A percentile compares a stretch with the other conserved stretches of the same genome.
These are phyloP conservation scores for Massarina eburnea DNA, from an alignment of 2,329 filamentous ascomycete species.

Conservation along the genomic window DNA sequence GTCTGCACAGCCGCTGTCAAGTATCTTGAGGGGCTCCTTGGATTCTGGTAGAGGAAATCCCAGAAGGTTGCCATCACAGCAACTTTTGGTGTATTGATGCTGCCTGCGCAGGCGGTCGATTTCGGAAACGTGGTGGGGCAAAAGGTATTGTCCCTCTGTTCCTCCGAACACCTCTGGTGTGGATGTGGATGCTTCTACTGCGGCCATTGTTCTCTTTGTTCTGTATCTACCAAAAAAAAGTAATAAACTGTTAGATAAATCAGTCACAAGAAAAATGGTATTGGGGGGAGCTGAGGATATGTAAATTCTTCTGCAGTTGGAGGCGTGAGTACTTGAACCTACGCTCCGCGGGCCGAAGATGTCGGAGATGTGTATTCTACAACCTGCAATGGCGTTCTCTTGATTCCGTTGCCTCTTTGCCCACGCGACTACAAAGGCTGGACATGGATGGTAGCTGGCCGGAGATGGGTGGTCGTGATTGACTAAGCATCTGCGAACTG, in stretches of 20 bases:
- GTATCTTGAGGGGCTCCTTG: not conserved
- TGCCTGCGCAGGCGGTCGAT: not conserved
- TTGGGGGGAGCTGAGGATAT: not conserved
- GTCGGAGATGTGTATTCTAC: not conserved
- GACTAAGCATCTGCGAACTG: not conserved
- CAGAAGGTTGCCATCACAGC: not conserved
- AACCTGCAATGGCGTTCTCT: not conserved
- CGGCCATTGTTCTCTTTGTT: not conserved
- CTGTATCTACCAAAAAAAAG: not conserved
- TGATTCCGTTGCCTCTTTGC: not conserved
- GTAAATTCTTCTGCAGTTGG: not conserved
- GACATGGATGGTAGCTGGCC: not conserved
- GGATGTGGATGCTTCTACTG: not conserved
- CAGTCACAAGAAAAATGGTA: not conserved
- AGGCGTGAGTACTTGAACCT: not conserved
- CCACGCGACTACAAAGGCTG: not conserved
- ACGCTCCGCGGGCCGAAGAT: not conserved
- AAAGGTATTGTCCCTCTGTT: not conserved
- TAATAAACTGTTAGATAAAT: not conserved
- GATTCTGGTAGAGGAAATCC: not conserved
- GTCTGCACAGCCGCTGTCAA: constrained; percentile 1
- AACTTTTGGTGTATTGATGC: not conserved
- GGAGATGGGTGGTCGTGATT: not conserved
- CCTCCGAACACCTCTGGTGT: not conserved
- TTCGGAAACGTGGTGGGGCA: not conserved